Evolutionary conservation across 2,329 filamentous ascomycete genomes (phyloP).

Genomic region (Ilyonectria destructans): DNA sequence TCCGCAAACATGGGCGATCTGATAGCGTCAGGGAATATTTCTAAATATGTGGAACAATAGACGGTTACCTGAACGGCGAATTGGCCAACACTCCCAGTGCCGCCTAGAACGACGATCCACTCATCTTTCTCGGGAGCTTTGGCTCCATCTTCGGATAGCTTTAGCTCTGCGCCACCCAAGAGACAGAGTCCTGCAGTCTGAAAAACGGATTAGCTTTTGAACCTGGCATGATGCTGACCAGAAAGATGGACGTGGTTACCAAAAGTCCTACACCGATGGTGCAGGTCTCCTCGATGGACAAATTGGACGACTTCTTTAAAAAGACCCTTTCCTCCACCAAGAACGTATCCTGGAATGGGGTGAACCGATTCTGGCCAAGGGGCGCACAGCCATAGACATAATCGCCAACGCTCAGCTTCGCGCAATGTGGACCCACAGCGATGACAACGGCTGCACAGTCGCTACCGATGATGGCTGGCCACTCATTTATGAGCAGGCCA

Average conservation of each 20-base stretch:
- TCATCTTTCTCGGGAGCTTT: conserved; percentile 46
- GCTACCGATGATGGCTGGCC: conserved; percentile 58
- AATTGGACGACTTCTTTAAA: conserved; percentile 49
- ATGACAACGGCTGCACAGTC: conserved; percentile 55
- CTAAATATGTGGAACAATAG: not conserved
- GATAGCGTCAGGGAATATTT: not conserved
- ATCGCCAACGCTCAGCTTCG: conserved; percentile 54
- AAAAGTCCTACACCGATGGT: conserved; percentile 56
- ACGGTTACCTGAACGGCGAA: conserved; percentile 51
- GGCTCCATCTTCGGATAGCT: conserved; percentile 40
- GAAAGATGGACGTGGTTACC: conserved; percentile 39
- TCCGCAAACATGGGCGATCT: conserved; percentile 55
- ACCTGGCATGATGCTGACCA: not conserved
- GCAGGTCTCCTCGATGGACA: conserved; percentile 52
- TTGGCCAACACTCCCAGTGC: conserved; percentile 55
- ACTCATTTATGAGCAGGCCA: conserved; percentile 52
- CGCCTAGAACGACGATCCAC: conserved; percentile 58
- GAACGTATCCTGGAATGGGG: conserved; percentile 58
- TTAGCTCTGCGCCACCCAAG: conserved; percentile 47
- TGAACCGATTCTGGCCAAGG: conserved; percentile 52
- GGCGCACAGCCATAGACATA: conserved; percentile 55
- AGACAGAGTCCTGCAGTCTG: conserved; percentile 56
- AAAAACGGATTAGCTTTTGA: not conserved
- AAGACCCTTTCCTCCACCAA: conserved; percentile 56
- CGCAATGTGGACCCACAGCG: conserved; percentile 50